A percentile compares a stretch with the other conserved stretches of the same genome.
phyloP scores from a whole-genome alignment of 257 asterid species.

The Primulina huaijiensis region DNA sequence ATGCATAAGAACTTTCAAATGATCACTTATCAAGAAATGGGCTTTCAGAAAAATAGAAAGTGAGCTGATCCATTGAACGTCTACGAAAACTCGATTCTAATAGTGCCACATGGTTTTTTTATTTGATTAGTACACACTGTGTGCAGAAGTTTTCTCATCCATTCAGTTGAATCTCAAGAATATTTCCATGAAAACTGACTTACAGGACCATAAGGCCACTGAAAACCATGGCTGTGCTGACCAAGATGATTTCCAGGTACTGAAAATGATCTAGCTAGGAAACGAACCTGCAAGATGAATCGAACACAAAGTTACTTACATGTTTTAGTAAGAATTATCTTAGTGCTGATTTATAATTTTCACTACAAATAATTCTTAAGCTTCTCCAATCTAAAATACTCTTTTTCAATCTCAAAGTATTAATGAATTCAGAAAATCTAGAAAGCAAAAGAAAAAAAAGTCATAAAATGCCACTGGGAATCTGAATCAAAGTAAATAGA shows the following conservation, averaged over 20 bases:
- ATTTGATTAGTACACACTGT: neutral
- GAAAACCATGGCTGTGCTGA: slow-evolving; percentile 95
- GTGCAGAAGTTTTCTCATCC: neutral
- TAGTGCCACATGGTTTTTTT: neutral
- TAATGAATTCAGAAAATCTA: slow-evolving; percentile 3
- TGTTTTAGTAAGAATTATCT: slow-evolving; percentile 8
- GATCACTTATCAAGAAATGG: neutral
- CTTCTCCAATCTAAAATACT: neutral
- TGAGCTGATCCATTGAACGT: neutral
- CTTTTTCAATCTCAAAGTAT: neutral
- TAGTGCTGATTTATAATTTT: neutral
- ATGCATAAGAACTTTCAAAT: neutral
- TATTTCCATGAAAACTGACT: slow-evolving; percentile 27
- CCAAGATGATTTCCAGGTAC: slow-evolving; percentile 99
- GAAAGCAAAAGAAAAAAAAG: neutral
- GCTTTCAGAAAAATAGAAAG: neutral
- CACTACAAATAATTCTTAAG: neutral
- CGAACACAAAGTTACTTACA: slow-evolving; percentile 14
- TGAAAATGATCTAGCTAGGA: slow-evolving; percentile 85
- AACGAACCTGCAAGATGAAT: slow-evolving; percentile 70
- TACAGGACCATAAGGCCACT: slow-evolving; percentile 99
- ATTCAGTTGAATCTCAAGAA: neutral
- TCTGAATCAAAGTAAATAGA: neutral
- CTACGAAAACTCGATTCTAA: neutral
- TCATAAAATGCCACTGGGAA: neutral